phyloP scores from a whole-genome alignment of 2,329 filamentous ascomycete genomes.

The Stemphylium beticola region DNA sequence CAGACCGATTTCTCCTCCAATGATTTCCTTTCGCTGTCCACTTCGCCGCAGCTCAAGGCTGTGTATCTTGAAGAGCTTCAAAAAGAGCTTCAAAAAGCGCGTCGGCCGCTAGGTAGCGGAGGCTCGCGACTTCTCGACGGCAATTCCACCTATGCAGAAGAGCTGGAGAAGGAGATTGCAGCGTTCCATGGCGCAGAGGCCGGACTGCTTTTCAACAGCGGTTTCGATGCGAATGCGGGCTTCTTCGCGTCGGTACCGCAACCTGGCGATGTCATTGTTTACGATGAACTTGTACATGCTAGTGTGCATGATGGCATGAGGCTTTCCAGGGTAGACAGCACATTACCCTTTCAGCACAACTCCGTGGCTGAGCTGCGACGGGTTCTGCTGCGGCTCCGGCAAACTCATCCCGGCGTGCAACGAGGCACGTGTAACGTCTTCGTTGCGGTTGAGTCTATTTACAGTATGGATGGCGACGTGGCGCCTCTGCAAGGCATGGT shows the following conservation, averaged over 20 bases:
- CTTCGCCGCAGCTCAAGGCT: conserved; percentile 54
- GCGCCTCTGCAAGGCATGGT: conserved; percentile 68
- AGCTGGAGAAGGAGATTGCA: conserved; percentile 65
- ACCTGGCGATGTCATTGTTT: conserved; percentile 62
- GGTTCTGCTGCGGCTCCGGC: conserved; percentile 48
- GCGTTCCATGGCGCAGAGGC: conserved; percentile 64
- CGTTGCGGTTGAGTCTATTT: conserved; percentile 52
- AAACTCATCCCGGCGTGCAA: conserved; percentile 27
- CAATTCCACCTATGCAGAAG: conserved; percentile 65
- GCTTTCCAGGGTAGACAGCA: conserved; percentile 61
- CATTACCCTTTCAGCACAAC: conserved; percentile 65
- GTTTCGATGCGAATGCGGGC: conserved; percentile 58
- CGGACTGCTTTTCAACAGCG: conserved; percentile 66
- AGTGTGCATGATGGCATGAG: conserved; percentile 78
- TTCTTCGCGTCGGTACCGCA: conserved; percentile 58
- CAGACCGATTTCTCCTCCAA: conserved; percentile 68
- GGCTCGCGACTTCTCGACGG: conserved; percentile 71
- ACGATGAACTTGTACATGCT: conserved; percentile 76
- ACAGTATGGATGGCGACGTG: conserved; percentile 85
- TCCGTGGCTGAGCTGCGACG: conserved; percentile 47
- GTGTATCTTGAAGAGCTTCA: conserved; percentile 57
- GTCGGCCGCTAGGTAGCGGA: conserved; percentile 59
- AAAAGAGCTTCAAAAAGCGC: conserved; percentile 49
- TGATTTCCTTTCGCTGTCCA: conserved; percentile 67
- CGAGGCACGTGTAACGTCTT: conserved; percentile 38